Evolutionary conservation across 129 eudicot genomes (phyloP), one percentile per base, ranked within the genome.

Genomic region (Flaveria linearis): DNA sequence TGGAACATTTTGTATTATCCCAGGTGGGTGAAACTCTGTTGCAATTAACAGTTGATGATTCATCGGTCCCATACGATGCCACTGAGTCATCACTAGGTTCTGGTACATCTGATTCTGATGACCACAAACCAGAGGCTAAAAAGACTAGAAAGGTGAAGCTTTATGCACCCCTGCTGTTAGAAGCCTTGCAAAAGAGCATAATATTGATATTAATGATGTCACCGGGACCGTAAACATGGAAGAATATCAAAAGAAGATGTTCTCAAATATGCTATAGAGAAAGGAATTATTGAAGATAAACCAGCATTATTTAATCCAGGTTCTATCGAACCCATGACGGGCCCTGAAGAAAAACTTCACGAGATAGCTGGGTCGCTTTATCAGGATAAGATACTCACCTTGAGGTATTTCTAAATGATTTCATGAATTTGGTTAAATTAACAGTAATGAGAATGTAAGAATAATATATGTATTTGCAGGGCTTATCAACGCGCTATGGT

Each of bases 401-500:
- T 95, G 64, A 91, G 99, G 99, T 95, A 87, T 43, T 22, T 70
- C 41, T 14, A 16, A 20, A 26, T 26, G 22, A 67, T 9, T 45
- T 67, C 18, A 41, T 80, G 46, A 42, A 56, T 18, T 73, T 73
- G 61, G 14, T 28, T 55, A 15, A 28, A 43, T 12, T 26, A 49
- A 63, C 10, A 11, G 14, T 60, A 7, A 46, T 71, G 55, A 62
- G 61, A 20, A 36, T 33, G 26, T 71, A 43, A 62, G 61, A 20
- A 25, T 33, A 39, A 69, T 72, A 78, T 82, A 23, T 71, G 68
- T 77, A 9, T 73, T 57, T 79, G 78, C 86, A 95, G 99, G 90
- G 99, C 96, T 66, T 95, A 80, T 82, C 96, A 91, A 79, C 96
- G 99, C 30, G 99, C 99, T 57, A 95, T 95, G 99, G 97, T 91